Base-by-base conservation (phyloP, 768 basidiomycete species). In the Arthromyces matolae region DNA sequence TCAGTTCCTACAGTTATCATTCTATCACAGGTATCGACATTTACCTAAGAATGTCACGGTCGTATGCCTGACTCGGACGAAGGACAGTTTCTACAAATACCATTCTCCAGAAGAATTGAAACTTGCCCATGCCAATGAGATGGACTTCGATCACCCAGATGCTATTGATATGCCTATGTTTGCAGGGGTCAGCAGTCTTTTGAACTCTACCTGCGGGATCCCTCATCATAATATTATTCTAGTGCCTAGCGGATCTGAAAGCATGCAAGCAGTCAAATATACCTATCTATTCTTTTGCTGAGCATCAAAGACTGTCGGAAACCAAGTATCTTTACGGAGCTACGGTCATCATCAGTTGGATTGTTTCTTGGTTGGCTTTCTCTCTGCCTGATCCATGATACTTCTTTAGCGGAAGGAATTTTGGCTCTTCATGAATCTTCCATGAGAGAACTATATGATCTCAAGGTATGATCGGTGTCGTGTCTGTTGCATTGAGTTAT, bases 21-120 rank as follows among this genome's bases (percentile, higher is more conserved):
- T 56, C 67, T 99, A 42, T 93, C 91, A 22, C 92, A 93, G 70
- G 89, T 86, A 51, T 32, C 22, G 37, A n/a, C 18, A 35, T 20
- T 20, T 31, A n/a, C 22, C 8, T 22, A 19, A 38, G 10, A 10
- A 19, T 46, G 22, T 38, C 22, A 16, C 6, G 37, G 13, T 14
- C 10, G 27, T 24, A 39, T 13, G 9, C 25, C 51, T 59, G 27
- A 19, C 12, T n/a, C 19, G 18, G 27, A 44, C n/a, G 28, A 65
- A 93, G 89, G 94, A 98, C 65, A 90, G 89, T 62, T 99, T 98
- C 68, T 99, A 99, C 70, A 90, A 86, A 59, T 69, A 69, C 37
- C 89, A 92, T 58, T 77, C 76, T 3, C 76, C 79, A 2, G 90
- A 94, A 56, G 86, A 98, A 66, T 73, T 92, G 16, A 77, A 72